Evolutionary conservation across 768 basidiomycete species (phyloP).

Genomic region (Crucibulum laeve): DNA sequence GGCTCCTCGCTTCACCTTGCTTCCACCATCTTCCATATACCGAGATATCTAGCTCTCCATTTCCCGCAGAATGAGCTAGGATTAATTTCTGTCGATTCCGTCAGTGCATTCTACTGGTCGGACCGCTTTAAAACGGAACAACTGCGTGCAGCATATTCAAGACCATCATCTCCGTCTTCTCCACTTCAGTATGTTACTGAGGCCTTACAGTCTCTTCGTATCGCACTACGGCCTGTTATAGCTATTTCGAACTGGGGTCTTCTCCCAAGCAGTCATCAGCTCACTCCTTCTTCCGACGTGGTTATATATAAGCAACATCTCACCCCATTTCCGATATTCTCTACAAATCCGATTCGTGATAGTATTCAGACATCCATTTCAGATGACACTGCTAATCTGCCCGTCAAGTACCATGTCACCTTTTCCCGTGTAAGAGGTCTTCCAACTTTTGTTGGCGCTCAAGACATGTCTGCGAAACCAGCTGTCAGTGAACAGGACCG

Average conservation of each 20-base stretch:
- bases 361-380: not conserved
- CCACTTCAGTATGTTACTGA: conserved; percentile 42
- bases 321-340: conserved; percentile 33
- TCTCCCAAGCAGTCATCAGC: conserved; percentile 5
- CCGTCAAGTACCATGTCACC: too few relatives aligned
- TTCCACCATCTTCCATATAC: conserved; percentile 55
- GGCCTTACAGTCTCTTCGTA: conserved; percentile 44
- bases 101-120: conserved; percentile 74
- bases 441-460: too few relatives aligned
- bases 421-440: too few relatives aligned
- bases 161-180: conserved; percentile 9
- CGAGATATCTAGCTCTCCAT: conserved; percentile 43
- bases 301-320: conserved; percentile 49
- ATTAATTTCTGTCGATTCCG: conserved; percentile 69
- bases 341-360: conserved; percentile 3
- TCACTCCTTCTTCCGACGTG: conserved; percentile 1
- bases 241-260: conserved; percentile 66
- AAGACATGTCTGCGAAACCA: too few relatives aligned
- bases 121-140: conserved; percentile 68
- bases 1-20: conserved; percentile 67
- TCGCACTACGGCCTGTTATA: conserved; percentile 44
- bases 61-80: conserved; percentile 55
- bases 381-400: not conserved
- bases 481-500: too few relatives aligned
- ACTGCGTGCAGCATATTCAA: conserved; percentile 20